Base-by-base conservation (phyloP, 192 early-diverging fungal species). In the Obelidium mucronatum region DNA sequence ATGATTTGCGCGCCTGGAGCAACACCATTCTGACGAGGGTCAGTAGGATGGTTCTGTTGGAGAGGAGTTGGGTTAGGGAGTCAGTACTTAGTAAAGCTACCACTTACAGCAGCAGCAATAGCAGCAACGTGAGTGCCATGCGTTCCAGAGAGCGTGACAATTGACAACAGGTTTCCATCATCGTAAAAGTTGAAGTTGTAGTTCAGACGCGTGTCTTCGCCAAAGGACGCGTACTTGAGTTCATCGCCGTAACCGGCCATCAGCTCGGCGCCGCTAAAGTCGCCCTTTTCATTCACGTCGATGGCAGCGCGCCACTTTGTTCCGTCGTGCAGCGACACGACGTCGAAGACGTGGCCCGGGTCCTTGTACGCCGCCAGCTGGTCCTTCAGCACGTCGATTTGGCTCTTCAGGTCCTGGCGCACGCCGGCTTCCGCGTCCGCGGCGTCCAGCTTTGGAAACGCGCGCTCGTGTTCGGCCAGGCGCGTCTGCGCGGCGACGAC, bases 71-170 rank as follows among this genome's bases (percentile, higher is more conserved):
- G n/a, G n/a, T n/a, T 96, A 3, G 95, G 94, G 76, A 92, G 91
- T 82, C 96, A 82, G n/a, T n/a, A n/a, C n/a, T n/a, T n/a, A n/a
- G n/a, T n/a, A n/a, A n/a, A n/a, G n/a, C n/a, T n/a, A n/a, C n/a
- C n/a, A n/a, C n/a, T n/a, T n/a, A n/a, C n/a, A 15, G 95, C 96
- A 1, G 94, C 94, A 19, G 94, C 83, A 75, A 99, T 98, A 31
- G 92, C 93, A 39, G 96, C 95, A 58, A 99, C 97, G 73, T 99
- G 97, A 6, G 93, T 97, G 24, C 94, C 93, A 75, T 99, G 97
- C 30, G 89, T 79, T n/a, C 95, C 94, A 58, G 89, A 88, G 40
- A 89, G 78, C 31, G 92, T 93, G 37, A 97, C 97, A 73, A 97
- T 94, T 69, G 34, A 84, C 54, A n/a, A n/a, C 39, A 75, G 66